Evolutionary conservation across 1,139 yeast genomes (phyloP), one percentile per base, ranked within the genome.

Genomic region (Blastobotrys persicus): DNA sequence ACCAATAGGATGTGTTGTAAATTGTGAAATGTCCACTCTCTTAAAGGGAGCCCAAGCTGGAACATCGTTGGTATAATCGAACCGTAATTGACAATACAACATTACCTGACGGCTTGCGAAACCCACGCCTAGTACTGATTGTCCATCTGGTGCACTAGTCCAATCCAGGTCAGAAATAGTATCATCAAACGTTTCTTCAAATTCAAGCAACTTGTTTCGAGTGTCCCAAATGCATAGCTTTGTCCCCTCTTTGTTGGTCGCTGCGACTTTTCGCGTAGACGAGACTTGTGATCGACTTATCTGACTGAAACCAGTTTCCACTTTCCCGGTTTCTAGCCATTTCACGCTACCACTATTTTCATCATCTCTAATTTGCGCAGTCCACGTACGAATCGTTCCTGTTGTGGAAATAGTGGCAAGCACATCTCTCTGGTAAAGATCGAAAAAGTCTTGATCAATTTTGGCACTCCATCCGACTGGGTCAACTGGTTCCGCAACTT

Each of bases 11-110:
- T 89, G 96, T 0, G 85, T 73, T 0, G 97, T 88, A 61, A 77
- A 85, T 42, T 76, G 75, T 1, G 81, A 75, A 2, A 91, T 79
- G 60, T 85, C 91, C 41, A 89, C 78, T 50, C 78, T 78, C 59
- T 88, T 84, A 54, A 91, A 79, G 0, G 87, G 82, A 0, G 86
- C 79, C 75, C 86, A 91, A 0, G 92, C 76, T 1, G 96, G 92
- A 0, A 82, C 76, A 26, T 76, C 74, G 60, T 88, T 87, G 4
- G 96, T 88, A 63, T 91, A 91, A 61, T 91, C 97, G 64, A 85
- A 88, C 50, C 97, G 77, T 54, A 88, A 71, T 64, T 89, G 96
- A 0, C 95, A 83, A 62, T 84, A 88, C 12, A 88, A 68, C 3
- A 83, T 65, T 1, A 86, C 87, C 20, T 48, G 46, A 51, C 76